phyloP scores from a whole-genome alignment of 2,329 filamentous ascomycete genomes.

The Trichoderma sp. region DNA sequence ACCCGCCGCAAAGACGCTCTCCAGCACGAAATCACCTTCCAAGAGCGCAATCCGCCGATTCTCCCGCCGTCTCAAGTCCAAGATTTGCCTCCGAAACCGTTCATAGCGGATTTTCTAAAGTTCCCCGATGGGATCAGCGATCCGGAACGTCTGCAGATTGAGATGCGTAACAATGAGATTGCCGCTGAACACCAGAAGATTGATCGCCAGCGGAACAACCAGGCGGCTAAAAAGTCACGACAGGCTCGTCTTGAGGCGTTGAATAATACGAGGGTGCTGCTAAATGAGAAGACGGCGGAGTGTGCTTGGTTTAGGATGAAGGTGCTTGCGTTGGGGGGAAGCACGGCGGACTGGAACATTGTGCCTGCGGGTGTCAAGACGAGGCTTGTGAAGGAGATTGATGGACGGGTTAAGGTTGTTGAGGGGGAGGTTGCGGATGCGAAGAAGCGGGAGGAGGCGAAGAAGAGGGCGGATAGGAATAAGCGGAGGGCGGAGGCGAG shows the following conservation, averaged over 20 bases:
- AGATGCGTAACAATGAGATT: slow-evolving; percentile 29
- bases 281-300: slow-evolving; percentile 28
- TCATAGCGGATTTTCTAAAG: slow-evolving; percentile 22
- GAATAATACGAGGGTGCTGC: slow-evolving; percentile 23
- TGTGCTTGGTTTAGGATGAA: slow-evolving; percentile 30
- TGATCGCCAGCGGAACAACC: slow-evolving; percentile 37
- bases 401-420: slow-evolving; percentile 20
- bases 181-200: slow-evolving; percentile 26
- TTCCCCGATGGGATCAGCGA: slow-evolving; percentile 22
- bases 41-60: slow-evolving; percentile 27
- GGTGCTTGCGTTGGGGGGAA: slow-evolving; percentile 27
- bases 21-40: slow-evolving; percentile 24
- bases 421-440: slow-evolving; percentile 21
- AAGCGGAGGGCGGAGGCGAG: slow-evolving; percentile 6
- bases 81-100: slow-evolving; percentile 30
- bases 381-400: slow-evolving; percentile 24
- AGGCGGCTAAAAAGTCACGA: slow-evolving; percentile 38
- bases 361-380: slow-evolving; percentile 23
- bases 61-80: slow-evolving; percentile 29
- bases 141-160: slow-evolving; percentile 19
- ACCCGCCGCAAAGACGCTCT: slow-evolving; percentile 24
- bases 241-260: slow-evolving; percentile 31
- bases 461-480: slow-evolving; percentile 22
- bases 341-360: slow-evolving; percentile 23
- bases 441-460: slow-evolving; percentile 26